Base-by-base conservation (phyloP, 495 filamentous ascomycete genomes). In the Tetracladium marchalianum region DNA sequence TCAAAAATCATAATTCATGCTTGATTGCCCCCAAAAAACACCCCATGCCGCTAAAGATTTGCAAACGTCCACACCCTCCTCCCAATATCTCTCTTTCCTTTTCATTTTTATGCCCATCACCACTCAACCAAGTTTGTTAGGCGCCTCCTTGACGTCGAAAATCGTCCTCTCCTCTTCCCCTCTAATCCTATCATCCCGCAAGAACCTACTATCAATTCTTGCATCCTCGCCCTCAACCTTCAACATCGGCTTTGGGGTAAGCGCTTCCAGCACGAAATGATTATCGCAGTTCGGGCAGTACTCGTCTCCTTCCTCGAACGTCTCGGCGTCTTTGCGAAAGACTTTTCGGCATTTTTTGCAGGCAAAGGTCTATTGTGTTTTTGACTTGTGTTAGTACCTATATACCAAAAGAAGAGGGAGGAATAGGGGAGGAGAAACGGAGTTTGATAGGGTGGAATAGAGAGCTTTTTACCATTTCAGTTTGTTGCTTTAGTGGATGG, bases 271-370 rank as follows among this genome's bases (percentile, higher is more conserved):
- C 17, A 97, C 83, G 60, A 88, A 98, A 65, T 97, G 92, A 64
- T 98, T 98, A 63, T 98, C 92, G 71, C 92, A 98, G 68, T 95
- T 85, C n/a, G 92, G 93, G 68, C 92, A 97, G 70, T 94, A 97
- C 65, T 98, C 93, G 71, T 98, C 93, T 62, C 87, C 86, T 53
- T 96, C 93, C 56, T 98, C 92, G 59, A 95, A 95, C 61, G 95
- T 85, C 42, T 75, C 64, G 13, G 81, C 80, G 56, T 96, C 85
- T 67, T 97, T 98, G 39, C 92, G 84, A 73, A 98, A 98, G 64
- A 81, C 87, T 69, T 96, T 97, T 53, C 83, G 86, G 78, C 92
- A 98, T 69, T 98, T 98, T 49, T 98, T 98, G 76, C 92, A 98
- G 19, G 84, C 88, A 57, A 98, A 96, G 0, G 61, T 50, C 55